These are phyloP conservation scores for Tricladium varicosporioides DNA, from an alignment of 2,329 filamentous ascomycete genomes.

Conservation along the genomic window DNA sequence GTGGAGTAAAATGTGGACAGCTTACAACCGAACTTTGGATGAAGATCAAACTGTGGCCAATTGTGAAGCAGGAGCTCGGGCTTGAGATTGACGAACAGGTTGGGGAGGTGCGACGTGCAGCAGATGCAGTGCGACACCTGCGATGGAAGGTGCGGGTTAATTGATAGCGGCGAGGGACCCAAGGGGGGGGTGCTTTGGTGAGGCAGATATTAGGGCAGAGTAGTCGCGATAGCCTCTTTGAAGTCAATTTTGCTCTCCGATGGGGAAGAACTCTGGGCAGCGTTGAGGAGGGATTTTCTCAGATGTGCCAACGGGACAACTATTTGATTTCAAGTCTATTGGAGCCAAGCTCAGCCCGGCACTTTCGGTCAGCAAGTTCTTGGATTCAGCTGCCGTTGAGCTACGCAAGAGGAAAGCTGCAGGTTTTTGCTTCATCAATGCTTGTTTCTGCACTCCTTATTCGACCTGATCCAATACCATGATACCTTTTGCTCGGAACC, in stretches of 20 bases:
- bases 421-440: no score
- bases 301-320: neutral
- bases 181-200: no score
- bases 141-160: no score
- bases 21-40: neutral
- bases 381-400: neutral
- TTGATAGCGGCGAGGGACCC: no score
- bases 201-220: no score
- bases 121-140: no score
- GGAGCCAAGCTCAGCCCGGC: neutral
- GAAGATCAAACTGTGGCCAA: constrained; percentile 5
- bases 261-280: no score
- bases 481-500: neutral
- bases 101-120: neutral
- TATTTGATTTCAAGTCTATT: neutral
- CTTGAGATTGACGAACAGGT: neutral
- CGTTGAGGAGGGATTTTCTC: no score
- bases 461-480: neutral
- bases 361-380: neutral
- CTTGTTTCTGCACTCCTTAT: no score
- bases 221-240: no score
- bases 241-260: no score
- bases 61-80: constrained; percentile 1
- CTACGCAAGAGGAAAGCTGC: neutral
- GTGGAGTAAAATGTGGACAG: neutral